Evolutionary conservation across 345 rosid species (phyloP).

Genomic region (Physaria fendleri): DNA sequence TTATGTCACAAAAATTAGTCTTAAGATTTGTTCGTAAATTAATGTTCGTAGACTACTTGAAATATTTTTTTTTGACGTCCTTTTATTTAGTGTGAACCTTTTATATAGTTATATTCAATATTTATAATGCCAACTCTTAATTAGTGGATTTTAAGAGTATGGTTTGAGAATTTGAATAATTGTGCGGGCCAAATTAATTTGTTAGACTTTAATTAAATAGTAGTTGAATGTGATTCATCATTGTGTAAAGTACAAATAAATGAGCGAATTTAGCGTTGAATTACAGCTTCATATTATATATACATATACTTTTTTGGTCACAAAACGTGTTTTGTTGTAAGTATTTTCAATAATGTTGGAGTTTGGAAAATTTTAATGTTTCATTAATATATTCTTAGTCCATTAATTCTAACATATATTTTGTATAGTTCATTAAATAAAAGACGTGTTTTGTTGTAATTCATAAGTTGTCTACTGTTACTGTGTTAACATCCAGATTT

Average conservation of each 20-base stretch:
- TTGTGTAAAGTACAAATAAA: conserved; percentile 18
- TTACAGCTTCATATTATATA: neutral
- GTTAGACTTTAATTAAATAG: conserved; percentile 13
- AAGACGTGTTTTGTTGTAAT: neutral
- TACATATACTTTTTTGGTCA: neutral
- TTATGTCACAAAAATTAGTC: no score
- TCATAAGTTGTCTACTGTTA: neutral
- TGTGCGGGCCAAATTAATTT: conserved; percentile 10
- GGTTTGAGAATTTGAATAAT: neutral
- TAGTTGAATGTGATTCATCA: conserved; percentile 6
- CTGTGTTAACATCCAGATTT: neutral
- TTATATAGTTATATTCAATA: neutral
- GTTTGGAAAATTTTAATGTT: neutral
- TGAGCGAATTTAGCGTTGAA: conserved; percentile 6
- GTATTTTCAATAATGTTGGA: neutral
- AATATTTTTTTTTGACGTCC: no score
- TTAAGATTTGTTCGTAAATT: no score
- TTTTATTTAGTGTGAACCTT: conserved; percentile 1
- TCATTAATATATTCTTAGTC: neutral
- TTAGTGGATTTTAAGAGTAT: neutral
- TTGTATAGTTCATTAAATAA: neutral
- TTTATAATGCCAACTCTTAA: neutral
- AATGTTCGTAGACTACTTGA: no score
- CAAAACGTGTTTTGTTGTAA: conserved; percentile 20
- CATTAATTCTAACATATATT: neutral